Evolutionary conservation across 2,329 filamentous ascomycete genomes (phyloP).

Genomic region (Thielaviopsis cerberus): DNA sequence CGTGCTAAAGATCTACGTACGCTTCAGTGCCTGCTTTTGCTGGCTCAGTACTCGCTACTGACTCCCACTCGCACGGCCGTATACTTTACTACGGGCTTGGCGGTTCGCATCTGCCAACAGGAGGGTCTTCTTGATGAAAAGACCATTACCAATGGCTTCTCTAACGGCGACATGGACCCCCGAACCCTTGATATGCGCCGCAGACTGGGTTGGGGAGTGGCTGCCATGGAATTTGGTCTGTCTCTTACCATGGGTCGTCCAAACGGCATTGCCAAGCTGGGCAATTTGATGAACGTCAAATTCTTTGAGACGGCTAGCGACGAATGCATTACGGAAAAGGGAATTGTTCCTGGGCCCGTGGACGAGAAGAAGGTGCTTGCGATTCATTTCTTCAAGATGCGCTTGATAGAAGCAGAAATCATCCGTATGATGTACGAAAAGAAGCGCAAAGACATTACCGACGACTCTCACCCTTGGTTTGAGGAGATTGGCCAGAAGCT

Average conservation of each 20-base stretch:
- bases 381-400: conserved; percentile 88
- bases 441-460: conserved; percentile 56
- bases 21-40: conserved; percentile 70
- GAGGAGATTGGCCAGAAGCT: conserved; percentile 59
- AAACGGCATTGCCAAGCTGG: conserved; percentile 61
- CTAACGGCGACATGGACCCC: conserved; percentile 42
- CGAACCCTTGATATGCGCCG: conserved; percentile 78
- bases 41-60: conserved; percentile 78
- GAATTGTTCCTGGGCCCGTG: conserved; percentile 51
- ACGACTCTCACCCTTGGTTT: conserved; percentile 79
- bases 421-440: conserved; percentile 69
- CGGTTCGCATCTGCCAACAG: conserved; percentile 73
- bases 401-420: conserved; percentile 72
- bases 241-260: conserved; percentile 77
- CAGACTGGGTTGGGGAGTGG: conserved; percentile 71
- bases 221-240: conserved; percentile 74
- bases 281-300: conserved; percentile 67
- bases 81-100: conserved; percentile 82
- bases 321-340: conserved; percentile 58
- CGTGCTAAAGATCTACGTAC: conserved; percentile 79
- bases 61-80: conserved; percentile 83
- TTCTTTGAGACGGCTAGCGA: conserved; percentile 76
- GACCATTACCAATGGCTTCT: conserved; percentile 51
- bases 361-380: conserved; percentile 74
- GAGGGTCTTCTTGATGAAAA: conserved; percentile 76